Evolutionary conservation across 2,329 filamentous ascomycete genomes (phyloP).

Genomic region (Monosporascus sp.): DNA sequence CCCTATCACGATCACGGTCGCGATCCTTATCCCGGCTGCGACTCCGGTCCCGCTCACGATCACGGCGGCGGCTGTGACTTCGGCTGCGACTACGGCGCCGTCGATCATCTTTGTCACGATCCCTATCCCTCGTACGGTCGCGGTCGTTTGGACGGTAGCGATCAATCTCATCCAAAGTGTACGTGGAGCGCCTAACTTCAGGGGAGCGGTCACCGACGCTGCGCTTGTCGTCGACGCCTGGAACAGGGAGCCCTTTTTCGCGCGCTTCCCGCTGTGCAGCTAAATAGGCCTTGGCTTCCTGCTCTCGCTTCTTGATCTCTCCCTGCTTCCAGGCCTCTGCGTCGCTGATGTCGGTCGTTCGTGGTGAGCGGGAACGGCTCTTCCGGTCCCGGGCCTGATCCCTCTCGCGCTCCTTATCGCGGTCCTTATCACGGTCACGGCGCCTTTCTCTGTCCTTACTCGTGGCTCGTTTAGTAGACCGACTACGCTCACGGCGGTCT

Average conservation of each 20-base stretch:
- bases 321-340: constrained; percentile 53
- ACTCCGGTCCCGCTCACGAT: constrained; percentile 26
- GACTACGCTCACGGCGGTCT: constrained; percentile 16
- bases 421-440: constrained; percentile 4
- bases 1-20: constrained; percentile 20
- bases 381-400: constrained; percentile 27
- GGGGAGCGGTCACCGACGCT: constrained; percentile 38
- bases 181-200: constrained; percentile 30
- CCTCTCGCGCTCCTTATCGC: constrained; percentile 13
- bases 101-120: constrained; percentile 23
- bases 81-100: constrained; percentile 20
- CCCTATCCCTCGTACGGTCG: constrained; percentile 12
- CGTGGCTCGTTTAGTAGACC: constrained; percentile 13
- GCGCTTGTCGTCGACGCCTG: constrained; percentile 50
- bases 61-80: constrained; percentile 28
- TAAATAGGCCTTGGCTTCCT: constrained; percentile 59
- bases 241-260: constrained; percentile 52
- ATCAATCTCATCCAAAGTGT: constrained; percentile 13
- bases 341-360: constrained; percentile 29
- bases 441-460: constrained; percentile 17
- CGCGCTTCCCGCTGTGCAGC: constrained; percentile 57
- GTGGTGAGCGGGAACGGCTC: constrained; percentile 38
- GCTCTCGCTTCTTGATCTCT: constrained; percentile 56
- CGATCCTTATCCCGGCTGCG: constrained; percentile 29
- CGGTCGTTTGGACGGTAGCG: constrained; percentile 12